Percentiles rank a stretch among this genome's conserved stretches.
phyloP scores from a whole-genome alignment of 1,139 yeast species.

The Candida glucosophila region DNA sequence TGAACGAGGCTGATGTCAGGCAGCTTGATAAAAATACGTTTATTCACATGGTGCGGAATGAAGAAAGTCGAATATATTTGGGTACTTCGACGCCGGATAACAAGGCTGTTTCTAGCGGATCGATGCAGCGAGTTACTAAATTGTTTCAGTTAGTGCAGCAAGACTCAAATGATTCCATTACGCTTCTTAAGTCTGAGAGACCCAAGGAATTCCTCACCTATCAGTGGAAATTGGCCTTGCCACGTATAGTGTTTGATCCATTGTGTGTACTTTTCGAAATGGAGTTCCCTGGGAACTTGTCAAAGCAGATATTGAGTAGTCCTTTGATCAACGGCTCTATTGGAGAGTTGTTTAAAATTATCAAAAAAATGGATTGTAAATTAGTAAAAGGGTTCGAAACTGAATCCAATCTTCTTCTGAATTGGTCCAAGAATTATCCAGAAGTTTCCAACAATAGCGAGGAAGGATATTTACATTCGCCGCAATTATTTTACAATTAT shows the following conservation, averaged over 20 bases:
- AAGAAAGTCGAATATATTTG: slow-evolving; percentile 32
- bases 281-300: slow-evolving; percentile 49
- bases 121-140: slow-evolving; percentile 22
- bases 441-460: slow-evolving; percentile 15
- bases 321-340: slow-evolving; percentile 78
- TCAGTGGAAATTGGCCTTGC: slow-evolving; percentile 82
- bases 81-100: slow-evolving; percentile 19
- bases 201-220: slow-evolving; percentile 57
- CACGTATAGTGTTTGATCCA: slow-evolving; percentile 72
- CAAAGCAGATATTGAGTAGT: slow-evolving; percentile 66
- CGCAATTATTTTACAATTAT: slow-evolving; percentile 53
- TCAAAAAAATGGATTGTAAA: slow-evolving; percentile 72
- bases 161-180: slow-evolving; percentile 22
- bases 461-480: slow-evolving; percentile 29
- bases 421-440: slow-evolving; percentile 44
- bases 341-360: slow-evolving; percentile 63
- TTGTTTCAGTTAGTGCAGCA: slow-evolving; percentile 28
- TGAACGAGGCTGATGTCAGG: slow-evolving; percentile 60
- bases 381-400: slow-evolving; percentile 57
- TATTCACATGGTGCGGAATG: slow-evolving; percentile 19
- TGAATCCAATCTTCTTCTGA: slow-evolving; percentile 48
- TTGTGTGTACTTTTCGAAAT: slow-evolving; percentile 66
- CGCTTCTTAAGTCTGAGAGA: slow-evolving; percentile 41
- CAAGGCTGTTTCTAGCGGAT: slow-evolving; percentile 7
- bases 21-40: slow-evolving; percentile 17